phyloP scores from a whole-genome alignment of 2,329 filamentous ascomycete species.

The Lecanoromycetidae sp. region DNA sequence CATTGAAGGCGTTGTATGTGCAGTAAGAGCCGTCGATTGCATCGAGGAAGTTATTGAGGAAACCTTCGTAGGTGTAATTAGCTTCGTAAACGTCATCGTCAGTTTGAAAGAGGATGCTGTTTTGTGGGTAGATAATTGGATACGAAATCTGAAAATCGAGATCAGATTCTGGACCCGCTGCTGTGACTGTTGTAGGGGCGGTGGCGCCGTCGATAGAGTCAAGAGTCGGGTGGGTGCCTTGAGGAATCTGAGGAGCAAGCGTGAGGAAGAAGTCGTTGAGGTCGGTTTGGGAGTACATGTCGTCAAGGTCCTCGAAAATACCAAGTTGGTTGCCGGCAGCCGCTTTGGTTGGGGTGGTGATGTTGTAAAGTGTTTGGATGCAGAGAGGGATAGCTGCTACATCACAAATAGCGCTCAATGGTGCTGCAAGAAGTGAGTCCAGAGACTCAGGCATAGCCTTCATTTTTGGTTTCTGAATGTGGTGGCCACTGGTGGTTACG shows the following conservation, averaged over 20 bases:
- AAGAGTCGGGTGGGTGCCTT: constrained; percentile 32
- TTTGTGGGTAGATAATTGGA: constrained; percentile 41
- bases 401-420: constrained; percentile 21
- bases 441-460: constrained; percentile 21
- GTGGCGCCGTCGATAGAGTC: constrained; percentile 37
- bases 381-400: constrained; percentile 31
- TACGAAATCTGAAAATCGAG: constrained; percentile 45
- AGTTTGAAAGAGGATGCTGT: constrained; percentile 38
- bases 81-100: constrained; percentile 30
- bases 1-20: constrained; percentile 26
- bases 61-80: constrained; percentile 29
- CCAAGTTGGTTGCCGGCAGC: constrained; percentile 39
- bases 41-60: constrained; percentile 38
- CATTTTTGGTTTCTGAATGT: constrained; percentile 20
- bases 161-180: constrained; percentile 35
- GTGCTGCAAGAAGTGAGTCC: constrained; percentile 16
- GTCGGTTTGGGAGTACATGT: constrained; percentile 40
- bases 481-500: constrained; percentile 10
- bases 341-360: constrained; percentile 31
- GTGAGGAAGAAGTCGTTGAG: constrained; percentile 36
- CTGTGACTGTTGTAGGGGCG: constrained; percentile 26
- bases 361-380: constrained; percentile 36
- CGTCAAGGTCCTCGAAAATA: constrained; percentile 40
- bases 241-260: constrained; percentile 31
- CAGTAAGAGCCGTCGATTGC: constrained; percentile 39